Base-by-base conservation (phyloP, 2,329 filamentous ascomycete species). In the Arthrobotrys conoides region DNA sequence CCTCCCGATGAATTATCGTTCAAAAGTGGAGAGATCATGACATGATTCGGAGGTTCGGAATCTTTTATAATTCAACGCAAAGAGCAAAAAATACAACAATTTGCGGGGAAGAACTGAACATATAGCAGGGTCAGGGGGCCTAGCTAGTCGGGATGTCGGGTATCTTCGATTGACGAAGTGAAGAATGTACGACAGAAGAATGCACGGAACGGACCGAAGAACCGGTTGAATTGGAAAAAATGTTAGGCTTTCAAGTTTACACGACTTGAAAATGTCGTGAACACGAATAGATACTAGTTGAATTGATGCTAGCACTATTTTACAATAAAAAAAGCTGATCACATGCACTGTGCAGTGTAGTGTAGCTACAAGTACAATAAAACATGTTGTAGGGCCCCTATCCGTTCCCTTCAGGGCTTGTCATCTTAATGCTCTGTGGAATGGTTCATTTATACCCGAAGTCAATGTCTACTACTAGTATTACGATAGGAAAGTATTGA, bases 31-130 rank as follows among this genome's bases (percentile, higher is more conserved):
- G 20, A 61, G 33, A 44, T 44, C 57, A 61, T 53, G 27, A 44
- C 44, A 64, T 36, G 20, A 71, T 51, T 63, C 67, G 67, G 67
- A 71, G 55, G 55, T 64, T 71, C 46, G 33, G 46, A 44, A 20
- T 44, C 22, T 55, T 38, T 22, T 57, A 59, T 41, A 48, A 8
- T 18, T 5, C 5, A 36, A 3, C 70, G n/a, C n/a, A n/a, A n/a
- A 73, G 67, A 61, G 33, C 70, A 61, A 5, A 24, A 73, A 73
- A 41, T 67, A 18, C 61, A 59, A 73, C 61, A 73, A 46, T 18
- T 38, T 53, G 41, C 63, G 63, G 68, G 12, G 38, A 44, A 46
- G 20, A 6, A 38, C 3, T 10, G 4, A 9, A 14, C n/a, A n/a
- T n/a, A n/a, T n/a, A 46, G 14, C 8, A 3, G 41, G 14, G 4